Evolutionary conservation across 495 filamentous ascomycete species (phyloP).

Genomic region (Xylaria cubensis): DNA sequence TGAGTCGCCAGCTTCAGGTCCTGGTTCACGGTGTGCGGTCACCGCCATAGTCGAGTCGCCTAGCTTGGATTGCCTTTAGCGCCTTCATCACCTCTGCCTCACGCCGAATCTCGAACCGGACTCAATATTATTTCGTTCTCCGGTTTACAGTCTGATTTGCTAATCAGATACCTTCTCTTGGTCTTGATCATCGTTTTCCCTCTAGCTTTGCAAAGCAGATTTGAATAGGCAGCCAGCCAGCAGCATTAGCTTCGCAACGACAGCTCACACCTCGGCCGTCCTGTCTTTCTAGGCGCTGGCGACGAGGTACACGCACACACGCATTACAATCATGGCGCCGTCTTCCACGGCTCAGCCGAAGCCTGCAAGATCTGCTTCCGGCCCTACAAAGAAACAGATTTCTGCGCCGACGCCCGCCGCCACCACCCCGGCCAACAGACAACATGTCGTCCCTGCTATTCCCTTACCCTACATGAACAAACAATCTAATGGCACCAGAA

Average conservation of each 20-base stretch:
- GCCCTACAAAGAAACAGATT: conserved; percentile 34
- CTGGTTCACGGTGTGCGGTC: conserved; percentile 23
- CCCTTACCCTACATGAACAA: conserved; percentile 48
- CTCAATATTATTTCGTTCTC: conserved; percentile 23
- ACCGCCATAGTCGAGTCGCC: conserved; percentile 30
- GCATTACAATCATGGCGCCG: conserved; percentile 35
- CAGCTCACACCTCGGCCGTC: background rate
- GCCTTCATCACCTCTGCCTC: conserved; percentile 28
- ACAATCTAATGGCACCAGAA: conserved; percentile 31
- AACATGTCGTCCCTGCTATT: conserved; percentile 46
- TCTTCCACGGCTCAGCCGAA: conserved; percentile 32
- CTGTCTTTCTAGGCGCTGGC: conserved; percentile 3
- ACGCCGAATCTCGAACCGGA: conserved; percentile 29
- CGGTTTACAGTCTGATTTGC: background rate
- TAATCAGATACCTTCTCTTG: conserved; percentile 1
- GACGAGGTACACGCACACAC: conserved; percentile 4
- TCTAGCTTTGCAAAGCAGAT: background rate
- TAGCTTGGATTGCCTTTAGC: conserved; percentile 20
- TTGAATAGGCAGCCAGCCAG: background rate
- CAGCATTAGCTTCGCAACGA: conserved; percentile 9
- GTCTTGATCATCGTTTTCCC: conserved; percentile 1
- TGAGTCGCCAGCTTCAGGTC: conserved; percentile 39
- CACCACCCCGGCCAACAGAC: conserved; percentile 31
- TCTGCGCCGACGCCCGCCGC: conserved; percentile 10
- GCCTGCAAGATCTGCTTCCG: conserved; percentile 34